phyloP scores from a whole-genome alignment of 2,329 filamentous ascomycete species.

The Venturia oleaginea region DNA sequence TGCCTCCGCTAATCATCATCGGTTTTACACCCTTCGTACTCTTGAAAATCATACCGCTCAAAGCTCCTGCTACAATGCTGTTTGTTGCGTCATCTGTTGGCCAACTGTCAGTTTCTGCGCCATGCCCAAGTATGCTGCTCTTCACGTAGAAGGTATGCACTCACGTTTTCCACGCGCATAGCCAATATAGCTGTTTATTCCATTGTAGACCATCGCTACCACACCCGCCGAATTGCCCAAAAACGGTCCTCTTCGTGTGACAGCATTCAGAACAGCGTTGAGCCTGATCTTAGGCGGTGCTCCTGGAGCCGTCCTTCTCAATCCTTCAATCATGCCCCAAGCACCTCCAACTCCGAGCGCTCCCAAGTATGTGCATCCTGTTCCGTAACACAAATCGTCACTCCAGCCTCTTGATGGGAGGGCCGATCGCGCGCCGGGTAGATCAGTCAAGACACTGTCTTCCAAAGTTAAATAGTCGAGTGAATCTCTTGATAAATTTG shows the following conservation, averaged over 20 bases:
- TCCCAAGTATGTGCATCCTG: slow-evolving; percentile 86
- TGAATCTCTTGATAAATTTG: slow-evolving; percentile 83
- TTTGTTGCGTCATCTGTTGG: slow-evolving; percentile 63
- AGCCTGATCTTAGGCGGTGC: slow-evolving; percentile 81
- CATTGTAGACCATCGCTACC: slow-evolving; percentile 93
- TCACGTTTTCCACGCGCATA: slow-evolving; percentile 29
- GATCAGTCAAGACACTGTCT: slow-evolving; percentile 77
- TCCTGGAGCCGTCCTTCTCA: slow-evolving; percentile 61
- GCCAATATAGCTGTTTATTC: slow-evolving; percentile 38
- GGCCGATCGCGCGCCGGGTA: slow-evolving; percentile 77
- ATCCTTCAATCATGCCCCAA: slow-evolving; percentile 86
- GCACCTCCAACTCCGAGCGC: slow-evolving; percentile 71
- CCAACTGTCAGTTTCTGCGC: slow-evolving; percentile 2
- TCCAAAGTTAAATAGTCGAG: slow-evolving; percentile 94
- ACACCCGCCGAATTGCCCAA: slow-evolving; percentile 93
- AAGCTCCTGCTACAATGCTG: slow-evolving; percentile 71
- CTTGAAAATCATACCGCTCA: slow-evolving; percentile 95
- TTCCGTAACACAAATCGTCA: slow-evolving; percentile 96
- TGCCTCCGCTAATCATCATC: slow-evolving; percentile 88
- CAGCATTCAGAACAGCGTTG: slow-evolving; percentile 89
- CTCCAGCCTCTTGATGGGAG: slow-evolving; percentile 95
- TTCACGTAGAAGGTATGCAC: neutral
- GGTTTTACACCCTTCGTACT: slow-evolving; percentile 82
- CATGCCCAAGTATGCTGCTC: neutral
- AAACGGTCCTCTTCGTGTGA: slow-evolving; percentile 88